Evolutionary conservation across 2,329 filamentous ascomycete genomes (phyloP).

Genomic region (Fusarium sambucinum): DNA sequence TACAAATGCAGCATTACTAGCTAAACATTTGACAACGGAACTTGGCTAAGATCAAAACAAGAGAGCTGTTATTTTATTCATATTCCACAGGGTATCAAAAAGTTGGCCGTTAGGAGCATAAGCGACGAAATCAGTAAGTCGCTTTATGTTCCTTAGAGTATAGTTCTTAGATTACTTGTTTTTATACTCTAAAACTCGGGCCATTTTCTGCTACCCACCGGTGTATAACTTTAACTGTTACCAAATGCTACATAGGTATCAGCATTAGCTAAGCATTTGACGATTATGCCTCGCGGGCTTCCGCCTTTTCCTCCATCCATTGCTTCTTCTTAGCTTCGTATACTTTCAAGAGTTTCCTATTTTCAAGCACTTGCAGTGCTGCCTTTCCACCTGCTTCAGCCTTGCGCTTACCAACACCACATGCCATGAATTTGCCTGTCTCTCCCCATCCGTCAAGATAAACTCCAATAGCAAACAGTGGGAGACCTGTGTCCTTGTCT

Average conservation of each 20-base stretch:
- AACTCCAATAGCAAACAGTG: slow-evolving; percentile 72
- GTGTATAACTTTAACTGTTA: no score
- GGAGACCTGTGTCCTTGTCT: slow-evolving; percentile 65
- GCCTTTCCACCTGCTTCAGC: slow-evolving; percentile 77
- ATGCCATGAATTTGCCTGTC: slow-evolving; percentile 70
- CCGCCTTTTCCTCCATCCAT: slow-evolving; percentile 51
- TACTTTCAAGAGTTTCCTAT: slow-evolving; percentile 72
- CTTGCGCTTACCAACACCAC: slow-evolving; percentile 74
- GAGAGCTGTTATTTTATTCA: no score
- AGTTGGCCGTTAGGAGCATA: no score
- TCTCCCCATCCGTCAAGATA: slow-evolving; percentile 78
- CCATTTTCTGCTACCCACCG: no score
- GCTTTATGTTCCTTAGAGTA: no score
- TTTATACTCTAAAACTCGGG: not conserved
- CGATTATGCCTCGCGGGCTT: not conserved
- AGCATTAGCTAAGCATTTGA: no score
- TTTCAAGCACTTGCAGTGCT: slow-evolving; percentile 71
- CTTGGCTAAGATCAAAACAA: no score
- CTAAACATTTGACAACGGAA: no score
- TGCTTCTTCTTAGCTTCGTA: slow-evolving; percentile 63
- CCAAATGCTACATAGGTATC: no score
- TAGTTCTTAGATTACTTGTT: not conserved
- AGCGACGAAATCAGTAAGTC: not conserved
- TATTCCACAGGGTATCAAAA: no score
- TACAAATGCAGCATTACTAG: no score